Percentiles rank a stretch among this genome's conserved stretches.
Evolutionary conservation across 1,139 yeast species (phyloP).

Genomic region (Lodderomyces elongisporus): DNA sequence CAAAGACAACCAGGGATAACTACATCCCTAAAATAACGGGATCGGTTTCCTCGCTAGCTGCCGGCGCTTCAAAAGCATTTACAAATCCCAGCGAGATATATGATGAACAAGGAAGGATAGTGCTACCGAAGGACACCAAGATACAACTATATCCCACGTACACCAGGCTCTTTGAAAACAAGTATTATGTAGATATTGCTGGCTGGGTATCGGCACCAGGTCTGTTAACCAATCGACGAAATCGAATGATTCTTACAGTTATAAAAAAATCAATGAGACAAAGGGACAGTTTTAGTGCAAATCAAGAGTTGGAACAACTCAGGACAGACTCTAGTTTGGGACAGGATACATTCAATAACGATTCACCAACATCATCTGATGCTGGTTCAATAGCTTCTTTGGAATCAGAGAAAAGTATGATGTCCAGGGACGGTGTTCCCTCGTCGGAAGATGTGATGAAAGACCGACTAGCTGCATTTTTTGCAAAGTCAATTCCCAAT

Average conservation of each 20-base stretch:
- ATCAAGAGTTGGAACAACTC: constrained; percentile 21
- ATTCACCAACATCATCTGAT: constrained; percentile 1
- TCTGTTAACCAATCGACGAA: constrained; percentile 55
- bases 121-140: constrained; percentile 34
- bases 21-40: constrained; percentile 51
- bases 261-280: constrained; percentile 63
- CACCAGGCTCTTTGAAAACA: constrained; percentile 36
- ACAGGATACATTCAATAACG: constrained; percentile 23
- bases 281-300: constrained; percentile 17
- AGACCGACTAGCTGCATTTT: constrained; percentile 55
- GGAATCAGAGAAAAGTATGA: constrained; percentile 4
- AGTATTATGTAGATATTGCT: constrained; percentile 56
- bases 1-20: constrained; percentile 52
- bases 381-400: constrained; percentile 18
- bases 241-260: constrained; percentile 60
- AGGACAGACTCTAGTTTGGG: constrained; percentile 24
- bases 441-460: constrained; percentile 26
- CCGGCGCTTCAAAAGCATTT: constrained; percentile 41
- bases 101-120: constrained; percentile 30
- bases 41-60: constrained; percentile 45
- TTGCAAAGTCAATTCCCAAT: constrained; percentile 53
- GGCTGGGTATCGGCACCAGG: constrained; percentile 78
- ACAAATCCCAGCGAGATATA: constrained; percentile 23
- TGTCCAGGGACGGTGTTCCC: not conserved
- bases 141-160: constrained; percentile 60